phyloP scores from a whole-genome alignment of 805 yeast genomes.

The Blastobotrys americana region DNA sequence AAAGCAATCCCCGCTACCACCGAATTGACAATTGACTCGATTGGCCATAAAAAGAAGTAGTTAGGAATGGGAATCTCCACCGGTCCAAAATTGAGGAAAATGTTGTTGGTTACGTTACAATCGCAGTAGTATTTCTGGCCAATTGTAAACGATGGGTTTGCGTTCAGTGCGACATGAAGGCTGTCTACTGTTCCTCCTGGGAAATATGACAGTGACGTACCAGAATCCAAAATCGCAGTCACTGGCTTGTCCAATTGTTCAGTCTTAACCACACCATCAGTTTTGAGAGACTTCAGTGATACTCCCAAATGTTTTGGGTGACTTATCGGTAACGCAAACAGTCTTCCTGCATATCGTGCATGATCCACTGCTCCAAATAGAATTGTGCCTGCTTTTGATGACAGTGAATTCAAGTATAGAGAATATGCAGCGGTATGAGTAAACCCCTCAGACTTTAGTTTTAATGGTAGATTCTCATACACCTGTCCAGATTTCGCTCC shows the following conservation, averaged over 20 bases:
- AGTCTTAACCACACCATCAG: slow-evolving; percentile 23
- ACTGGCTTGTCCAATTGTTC: slow-evolving; percentile 21
- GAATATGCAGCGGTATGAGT: slow-evolving; percentile 58
- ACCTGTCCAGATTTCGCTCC: slow-evolving; percentile 19
- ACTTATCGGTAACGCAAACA: slow-evolving; percentile 32
- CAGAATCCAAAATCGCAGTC: slow-evolving; percentile 46
- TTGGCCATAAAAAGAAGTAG: slow-evolving; percentile 32
- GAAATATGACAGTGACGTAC: slow-evolving; percentile 47
- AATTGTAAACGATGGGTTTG: slow-evolving; percentile 32
- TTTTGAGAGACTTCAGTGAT: slow-evolving; percentile 21
- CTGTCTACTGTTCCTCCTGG: slow-evolving; percentile 32
- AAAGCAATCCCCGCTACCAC: slow-evolving; percentile 26
- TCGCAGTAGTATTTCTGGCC: slow-evolving; percentile 32
- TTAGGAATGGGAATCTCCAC: slow-evolving; percentile 25
- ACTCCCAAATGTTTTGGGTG: slow-evolving; percentile 33
- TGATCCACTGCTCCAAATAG: slow-evolving; percentile 53
- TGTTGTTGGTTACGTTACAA: slow-evolving; percentile 29
- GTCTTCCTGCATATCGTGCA: slow-evolving; percentile 40
- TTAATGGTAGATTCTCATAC: slow-evolving; percentile 62
- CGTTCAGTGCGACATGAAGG: slow-evolving; percentile 33
- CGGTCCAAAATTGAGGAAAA: slow-evolving; percentile 28
- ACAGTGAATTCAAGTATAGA: slow-evolving; percentile 44
- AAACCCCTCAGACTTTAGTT: slow-evolving; percentile 51
- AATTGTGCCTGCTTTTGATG: slow-evolving; percentile 41
- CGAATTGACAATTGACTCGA: slow-evolving; percentile 26